Conservation (phyloP, 2,329 filamentous ascomycete species). For the Penicillium sp. region DNA sequence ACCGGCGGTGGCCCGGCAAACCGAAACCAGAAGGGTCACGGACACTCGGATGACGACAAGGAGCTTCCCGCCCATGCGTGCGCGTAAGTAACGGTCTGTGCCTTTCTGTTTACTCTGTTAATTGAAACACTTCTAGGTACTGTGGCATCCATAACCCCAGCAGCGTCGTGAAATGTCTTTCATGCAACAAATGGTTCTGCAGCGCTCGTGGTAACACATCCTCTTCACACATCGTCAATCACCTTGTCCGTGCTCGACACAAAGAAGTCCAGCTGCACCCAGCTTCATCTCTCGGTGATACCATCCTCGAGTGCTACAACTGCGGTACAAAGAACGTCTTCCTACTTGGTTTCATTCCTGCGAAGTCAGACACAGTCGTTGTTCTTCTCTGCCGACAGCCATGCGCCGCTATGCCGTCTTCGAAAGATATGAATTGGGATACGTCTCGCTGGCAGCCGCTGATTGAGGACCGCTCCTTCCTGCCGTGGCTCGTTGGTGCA, state of each 20-base stretch:
- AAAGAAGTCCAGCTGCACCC: slow-evolving; percentile 98
- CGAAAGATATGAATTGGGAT: slow-evolving; percentile 99
- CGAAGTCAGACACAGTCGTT: slow-evolving; percentile 97
- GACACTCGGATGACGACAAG: slow-evolving; percentile 72
- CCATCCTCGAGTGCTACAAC: slow-evolving; percentile 97
- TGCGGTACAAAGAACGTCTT: slow-evolving; percentile 99
- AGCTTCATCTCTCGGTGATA: slow-evolving; percentile 88
- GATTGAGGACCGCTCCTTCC: slow-evolving; percentile 93
- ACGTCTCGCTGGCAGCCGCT: slow-evolving; percentile 96
- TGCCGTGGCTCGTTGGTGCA: slow-evolving; percentile 85
- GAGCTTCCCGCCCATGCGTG: slow-evolving; percentile 93
- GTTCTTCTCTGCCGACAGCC: slow-evolving; percentile 95
- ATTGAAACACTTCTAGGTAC: slow-evolving; percentile 58
- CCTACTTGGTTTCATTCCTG: slow-evolving; percentile 93
- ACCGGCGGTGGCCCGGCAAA: slow-evolving; percentile 79
- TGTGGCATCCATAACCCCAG: slow-evolving; percentile 96
- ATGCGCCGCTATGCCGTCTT: slow-evolving; percentile 89
- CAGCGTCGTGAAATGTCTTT: slow-evolving; percentile 92
- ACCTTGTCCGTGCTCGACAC: slow-evolving; percentile 92
- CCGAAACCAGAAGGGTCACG: slow-evolving; percentile 62
- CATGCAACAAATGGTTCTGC: slow-evolving; percentile 98
- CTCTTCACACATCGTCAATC: slow-evolving; percentile 97
- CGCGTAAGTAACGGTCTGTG: slow-evolving; percentile 63
- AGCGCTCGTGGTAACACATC: slow-evolving; percentile 94
- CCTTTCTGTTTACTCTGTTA: slow-evolving; percentile 14